These are phyloP conservation scores for Corymbia citriodora DNA, from an alignment of 441 rosid species.

Conservation along the genomic window DNA sequence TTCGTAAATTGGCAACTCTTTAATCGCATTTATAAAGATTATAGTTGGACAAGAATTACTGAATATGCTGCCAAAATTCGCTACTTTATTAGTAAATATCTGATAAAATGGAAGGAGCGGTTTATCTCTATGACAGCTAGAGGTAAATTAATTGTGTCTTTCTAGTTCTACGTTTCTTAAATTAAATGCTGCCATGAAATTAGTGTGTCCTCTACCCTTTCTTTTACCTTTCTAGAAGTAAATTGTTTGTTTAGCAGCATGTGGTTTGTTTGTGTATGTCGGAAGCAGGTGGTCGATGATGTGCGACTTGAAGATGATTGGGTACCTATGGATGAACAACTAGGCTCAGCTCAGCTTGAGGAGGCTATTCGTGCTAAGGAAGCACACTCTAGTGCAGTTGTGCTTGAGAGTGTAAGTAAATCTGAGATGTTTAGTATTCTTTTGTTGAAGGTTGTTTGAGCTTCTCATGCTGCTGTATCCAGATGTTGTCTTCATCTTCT, in stretches of 20 bases:
- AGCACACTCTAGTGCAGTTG: constrained; percentile 96
- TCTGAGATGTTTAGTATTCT: neutral
- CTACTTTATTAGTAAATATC: neutral
- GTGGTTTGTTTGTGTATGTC: neutral
- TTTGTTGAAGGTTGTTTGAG: neutral
- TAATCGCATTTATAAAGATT: neutral
- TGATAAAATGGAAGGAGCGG: neutral
- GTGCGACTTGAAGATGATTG: constrained; percentile 98
- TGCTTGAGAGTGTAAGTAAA: constrained; percentile 86
- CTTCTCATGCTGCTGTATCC: neutral
- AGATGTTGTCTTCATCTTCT: neutral
- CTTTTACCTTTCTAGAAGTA: neutral
- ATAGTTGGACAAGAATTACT: neutral
- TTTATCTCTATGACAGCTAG: neutral
- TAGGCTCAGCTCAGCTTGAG: constrained; percentile 63
- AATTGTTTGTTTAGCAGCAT: neutral
- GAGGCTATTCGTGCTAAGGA: constrained; percentile 75
- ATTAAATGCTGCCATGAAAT: neutral
- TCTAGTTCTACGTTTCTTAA: neutral
- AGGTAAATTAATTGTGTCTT: neutral
- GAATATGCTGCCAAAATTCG: neutral
- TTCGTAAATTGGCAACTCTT: neutral
- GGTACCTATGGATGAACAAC: constrained; percentile 94
- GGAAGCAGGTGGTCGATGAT: constrained; percentile 54
- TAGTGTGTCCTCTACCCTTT: neutral